Conservation (phyloP, 805 yeast genomes). For the Candida ortonii region DNA sequence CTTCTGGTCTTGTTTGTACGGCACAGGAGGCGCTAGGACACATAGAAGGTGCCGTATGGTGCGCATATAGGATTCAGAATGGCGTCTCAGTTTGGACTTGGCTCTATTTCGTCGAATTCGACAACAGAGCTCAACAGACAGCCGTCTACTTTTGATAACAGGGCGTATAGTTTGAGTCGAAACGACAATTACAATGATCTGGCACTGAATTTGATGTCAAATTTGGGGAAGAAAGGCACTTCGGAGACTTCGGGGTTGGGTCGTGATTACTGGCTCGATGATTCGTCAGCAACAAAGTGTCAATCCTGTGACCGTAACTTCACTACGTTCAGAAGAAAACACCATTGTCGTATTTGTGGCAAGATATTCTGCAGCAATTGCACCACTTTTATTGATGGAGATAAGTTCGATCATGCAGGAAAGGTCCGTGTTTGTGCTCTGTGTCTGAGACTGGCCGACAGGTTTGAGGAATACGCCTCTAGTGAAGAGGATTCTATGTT, state of each 20-base stretch:
- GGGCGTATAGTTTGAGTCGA: slow-evolving; percentile 4
- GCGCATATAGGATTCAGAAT: too few relatives aligned
- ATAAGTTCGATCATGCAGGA: slow-evolving; percentile 60
- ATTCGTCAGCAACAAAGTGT: slow-evolving; percentile 86
- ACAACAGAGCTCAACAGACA: slow-evolving; percentile 27
- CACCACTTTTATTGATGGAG: slow-evolving; percentile 68
- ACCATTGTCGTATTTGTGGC: slow-evolving; percentile 95
- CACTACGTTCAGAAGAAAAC: slow-evolving; percentile 84
- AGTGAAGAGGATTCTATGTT: slow-evolving; percentile 54
- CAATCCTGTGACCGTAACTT: slow-evolving; percentile 77
- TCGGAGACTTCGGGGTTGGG: slow-evolving; percentile 45
- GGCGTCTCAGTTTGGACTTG: slow-evolving; percentile 9
- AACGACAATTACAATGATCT: slow-evolving; percentile 24
- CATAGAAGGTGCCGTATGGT: too few relatives aligned
- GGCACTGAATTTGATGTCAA: slow-evolving; percentile 24
- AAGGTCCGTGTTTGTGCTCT: slow-evolving; percentile 74
- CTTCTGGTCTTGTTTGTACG: too few relatives aligned
- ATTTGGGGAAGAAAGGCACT: slow-evolving; percentile 19
- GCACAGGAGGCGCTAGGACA: too few relatives aligned
- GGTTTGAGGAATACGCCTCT: slow-evolving; percentile 63
- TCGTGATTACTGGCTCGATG: slow-evolving; percentile 93
- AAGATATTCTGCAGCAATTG: slow-evolving; percentile 89
- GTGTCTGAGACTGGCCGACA: slow-evolving; percentile 60
- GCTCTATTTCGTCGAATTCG: slow-evolving; percentile 23
- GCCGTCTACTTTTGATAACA: slow-evolving; percentile 13